Evolutionary conservation across 768 basidiomycete species (phyloP).

Genomic region (Naganishia onofrii): DNA sequence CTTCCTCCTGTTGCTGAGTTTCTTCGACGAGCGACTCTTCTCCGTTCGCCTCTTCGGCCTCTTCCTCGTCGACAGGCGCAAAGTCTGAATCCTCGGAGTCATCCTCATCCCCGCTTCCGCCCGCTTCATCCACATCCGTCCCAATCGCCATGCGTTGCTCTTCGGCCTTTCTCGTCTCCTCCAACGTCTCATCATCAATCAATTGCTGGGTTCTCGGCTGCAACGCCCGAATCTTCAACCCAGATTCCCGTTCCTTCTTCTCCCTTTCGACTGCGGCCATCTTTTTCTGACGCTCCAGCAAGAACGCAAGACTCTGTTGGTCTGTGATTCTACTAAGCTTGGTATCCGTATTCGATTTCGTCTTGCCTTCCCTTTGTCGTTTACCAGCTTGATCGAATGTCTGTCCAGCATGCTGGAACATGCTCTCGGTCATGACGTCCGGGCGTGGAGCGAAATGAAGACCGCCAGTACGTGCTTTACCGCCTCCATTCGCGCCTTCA

Average conservation of each 20-base stretch:
- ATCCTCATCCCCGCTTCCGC: slow-evolving; percentile 33
- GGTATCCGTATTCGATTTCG: slow-evolving; percentile 5
- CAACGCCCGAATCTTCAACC: slow-evolving; percentile 19
- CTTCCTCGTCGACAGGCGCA: slow-evolving; percentile 10
- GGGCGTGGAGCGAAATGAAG: slow-evolving; percentile 4
- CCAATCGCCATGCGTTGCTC: slow-evolving; percentile 1
- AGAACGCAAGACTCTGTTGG: slow-evolving; percentile 3
- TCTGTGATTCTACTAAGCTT: slow-evolving; percentile 12
- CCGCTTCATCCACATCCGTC: slow-evolving; percentile 26
- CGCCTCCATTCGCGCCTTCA: neutral
- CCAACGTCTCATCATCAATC: slow-evolving; percentile 16
- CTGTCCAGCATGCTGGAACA: slow-evolving; percentile 27
- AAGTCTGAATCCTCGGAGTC: slow-evolving; percentile 30
- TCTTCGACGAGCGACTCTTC: slow-evolving; percentile 12
- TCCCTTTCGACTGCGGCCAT: slow-evolving; percentile 13
- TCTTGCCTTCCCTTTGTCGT: neutral
- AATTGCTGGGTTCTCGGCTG: slow-evolving; percentile 15
- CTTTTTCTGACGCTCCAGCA: slow-evolving; percentile 14
- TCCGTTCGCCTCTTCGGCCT: neutral
- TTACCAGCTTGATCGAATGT: slow-evolving; percentile 24
- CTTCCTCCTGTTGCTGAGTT: slow-evolving; percentile 3
- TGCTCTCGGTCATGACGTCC: slow-evolving; percentile 25
- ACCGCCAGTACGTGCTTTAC: neutral
- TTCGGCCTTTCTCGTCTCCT: slow-evolving; percentile 16
- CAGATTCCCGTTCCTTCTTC: slow-evolving; percentile 23